These are phyloP conservation scores for Colletotrichum filicis DNA, from an alignment of 2,329 filamentous ascomycete genomes.

Conservation along the genomic window DNA sequence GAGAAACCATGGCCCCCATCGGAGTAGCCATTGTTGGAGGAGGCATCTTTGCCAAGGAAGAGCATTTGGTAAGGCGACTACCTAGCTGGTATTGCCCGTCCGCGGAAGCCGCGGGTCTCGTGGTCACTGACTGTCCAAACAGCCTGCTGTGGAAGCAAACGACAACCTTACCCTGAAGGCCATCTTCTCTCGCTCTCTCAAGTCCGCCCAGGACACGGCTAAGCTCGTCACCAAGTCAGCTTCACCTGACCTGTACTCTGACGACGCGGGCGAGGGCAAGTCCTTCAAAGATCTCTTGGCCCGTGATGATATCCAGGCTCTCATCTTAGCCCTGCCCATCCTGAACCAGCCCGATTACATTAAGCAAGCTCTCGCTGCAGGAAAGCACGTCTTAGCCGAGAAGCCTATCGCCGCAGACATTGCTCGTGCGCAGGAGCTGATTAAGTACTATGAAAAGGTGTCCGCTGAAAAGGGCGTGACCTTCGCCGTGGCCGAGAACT, in stretches of 20 bases:
- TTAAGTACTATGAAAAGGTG: slow-evolving; percentile 47
- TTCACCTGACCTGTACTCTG: slow-evolving; percentile 65
- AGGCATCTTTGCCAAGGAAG: slow-evolving; percentile 70
- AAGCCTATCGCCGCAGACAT: slow-evolving; percentile 75
- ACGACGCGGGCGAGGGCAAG: slow-evolving; percentile 59
- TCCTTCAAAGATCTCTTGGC: slow-evolving; percentile 62
- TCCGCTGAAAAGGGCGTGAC: slow-evolving; percentile 47
- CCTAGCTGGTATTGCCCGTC: background rate
- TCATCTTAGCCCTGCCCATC: slow-evolving; percentile 73
- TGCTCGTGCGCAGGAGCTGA: slow-evolving; percentile 51
- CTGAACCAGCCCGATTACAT: slow-evolving; percentile 68
- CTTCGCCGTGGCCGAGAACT: slow-evolving; percentile 79
- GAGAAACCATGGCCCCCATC: slow-evolving; percentile 47
- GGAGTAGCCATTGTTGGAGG: slow-evolving; percentile 72
- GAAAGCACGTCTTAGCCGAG: slow-evolving; percentile 77
- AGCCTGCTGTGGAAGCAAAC: slow-evolving; percentile 69
- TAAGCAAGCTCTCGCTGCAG: slow-evolving; percentile 67
- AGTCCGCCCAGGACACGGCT: slow-evolving; percentile 62
- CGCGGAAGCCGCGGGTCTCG: background rate
- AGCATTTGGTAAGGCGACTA: slow-evolving; percentile 61
- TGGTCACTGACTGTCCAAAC: slow-evolving; percentile 14
- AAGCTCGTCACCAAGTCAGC: slow-evolving; percentile 47
- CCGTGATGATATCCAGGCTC: slow-evolving; percentile 63
- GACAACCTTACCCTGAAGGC: slow-evolving; percentile 67
- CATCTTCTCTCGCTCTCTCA: slow-evolving; percentile 72